Evolutionary conservation across 257 asterid species (phyloP).

Genomic region (Leptodermis oblonga): DNA sequence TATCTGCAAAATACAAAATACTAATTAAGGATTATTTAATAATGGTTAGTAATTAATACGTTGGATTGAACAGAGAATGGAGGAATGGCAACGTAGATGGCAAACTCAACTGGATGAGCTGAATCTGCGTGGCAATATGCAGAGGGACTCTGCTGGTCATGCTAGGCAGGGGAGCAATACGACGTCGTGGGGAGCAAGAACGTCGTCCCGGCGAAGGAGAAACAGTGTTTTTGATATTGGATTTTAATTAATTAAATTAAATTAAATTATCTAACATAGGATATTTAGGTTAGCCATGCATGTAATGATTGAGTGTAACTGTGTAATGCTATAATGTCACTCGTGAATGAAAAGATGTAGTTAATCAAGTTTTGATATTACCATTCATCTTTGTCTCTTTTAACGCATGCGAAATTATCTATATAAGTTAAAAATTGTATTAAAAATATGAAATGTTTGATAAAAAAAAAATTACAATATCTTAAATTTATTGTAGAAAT

Average conservation of each 20-base stretch:
- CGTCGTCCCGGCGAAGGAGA: slow-evolving; percentile 34
- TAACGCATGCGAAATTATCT: too few species aligned
- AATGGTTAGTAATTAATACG: too few species aligned
- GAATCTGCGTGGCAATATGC: slow-evolving; percentile 22
- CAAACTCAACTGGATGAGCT: slow-evolving; percentile 42
- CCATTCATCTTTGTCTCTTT: too few species aligned
- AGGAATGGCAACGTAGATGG: slow-evolving; percentile 40
- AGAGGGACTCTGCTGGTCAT: not conserved
- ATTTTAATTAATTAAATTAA: not conserved
- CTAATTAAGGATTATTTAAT: too few species aligned
- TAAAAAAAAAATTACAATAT: too few species aligned
- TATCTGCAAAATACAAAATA: not conserved
- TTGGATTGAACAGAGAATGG: slow-evolving; percentile 23
- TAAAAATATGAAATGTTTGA: too few species aligned
- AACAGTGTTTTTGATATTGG: slow-evolving; percentile 8
- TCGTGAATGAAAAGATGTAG: too few species aligned
- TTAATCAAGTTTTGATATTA: too few species aligned
- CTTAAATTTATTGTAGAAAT: too few species aligned
- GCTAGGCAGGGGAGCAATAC: slow-evolving; percentile 4
- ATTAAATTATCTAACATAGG: not conserved
- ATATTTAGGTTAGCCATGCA: not conserved
- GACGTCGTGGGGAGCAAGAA: slow-evolving; percentile 55
- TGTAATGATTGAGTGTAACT: too few species aligned
- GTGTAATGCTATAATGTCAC: too few species aligned
- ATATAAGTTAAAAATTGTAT: too few species aligned